These are phyloP conservation scores for Carex cristatella DNA, from an alignment of 176 grass and related monocot genomes.

Conservation along the genomic window DNA sequence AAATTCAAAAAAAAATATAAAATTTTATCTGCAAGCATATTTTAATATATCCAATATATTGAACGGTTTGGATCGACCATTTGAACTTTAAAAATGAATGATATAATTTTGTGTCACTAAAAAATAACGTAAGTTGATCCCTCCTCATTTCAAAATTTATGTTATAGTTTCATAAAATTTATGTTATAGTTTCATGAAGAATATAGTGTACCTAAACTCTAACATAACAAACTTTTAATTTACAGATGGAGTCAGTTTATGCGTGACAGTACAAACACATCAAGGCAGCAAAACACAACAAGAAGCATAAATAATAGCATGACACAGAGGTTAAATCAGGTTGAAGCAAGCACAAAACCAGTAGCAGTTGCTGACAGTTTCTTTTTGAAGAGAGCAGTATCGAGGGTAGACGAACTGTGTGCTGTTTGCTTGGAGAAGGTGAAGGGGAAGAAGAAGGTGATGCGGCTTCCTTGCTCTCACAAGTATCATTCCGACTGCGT, in stretches of 20 bases:
- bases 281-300: constrained; percentile 21
- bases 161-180: too few species aligned
- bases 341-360: background rate
- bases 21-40: too few species aligned
- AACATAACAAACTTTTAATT: background rate
- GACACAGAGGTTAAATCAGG: background rate
- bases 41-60: too few species aligned
- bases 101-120: too few species aligned
- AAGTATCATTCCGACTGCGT: constrained; percentile 78
- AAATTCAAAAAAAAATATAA: too few species aligned
- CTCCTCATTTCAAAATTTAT: too few species aligned
- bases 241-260: constrained; percentile 43
- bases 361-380: background rate
- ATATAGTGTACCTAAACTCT: background rate
- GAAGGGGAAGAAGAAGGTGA: constrained; percentile 31
- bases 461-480: constrained; percentile 69
- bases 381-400: constrained; percentile 21
- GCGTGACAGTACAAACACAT: constrained; percentile 1
- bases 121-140: too few species aligned
- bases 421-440: constrained; percentile 69
- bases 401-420: constrained; percentile 36
- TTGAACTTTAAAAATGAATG: too few species aligned
- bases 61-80: too few species aligned
- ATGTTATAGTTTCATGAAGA: too few species aligned
- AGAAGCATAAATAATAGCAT: background rate